A percentile compares a stretch with the other conserved stretches of the same genome.
These are phyloP conservation scores for Zancudomyces culisetae DNA, from an alignment of 371 early-diverging fungal species.

Conservation along the genomic window DNA sequence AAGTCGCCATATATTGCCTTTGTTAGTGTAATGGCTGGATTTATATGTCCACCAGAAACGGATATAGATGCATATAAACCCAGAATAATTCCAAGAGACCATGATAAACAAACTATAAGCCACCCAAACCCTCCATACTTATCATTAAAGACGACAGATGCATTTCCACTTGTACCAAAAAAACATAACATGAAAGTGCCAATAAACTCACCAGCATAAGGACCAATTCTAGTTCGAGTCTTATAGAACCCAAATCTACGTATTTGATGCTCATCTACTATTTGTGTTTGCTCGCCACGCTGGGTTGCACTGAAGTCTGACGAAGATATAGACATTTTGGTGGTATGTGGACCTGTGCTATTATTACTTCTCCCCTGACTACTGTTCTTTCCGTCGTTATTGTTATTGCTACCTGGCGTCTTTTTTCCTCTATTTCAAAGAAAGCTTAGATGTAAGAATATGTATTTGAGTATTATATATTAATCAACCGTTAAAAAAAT, in stretches of 20 bases:
- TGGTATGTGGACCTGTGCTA: no score
- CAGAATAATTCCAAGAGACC: constrained; percentile 34
- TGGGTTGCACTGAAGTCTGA: no score
- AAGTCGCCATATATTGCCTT: constrained; percentile 47
- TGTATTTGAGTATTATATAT: no score
- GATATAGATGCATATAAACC: constrained; percentile 47
- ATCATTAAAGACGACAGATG: constrained; percentile 15
- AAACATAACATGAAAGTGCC: constrained; percentile 53
- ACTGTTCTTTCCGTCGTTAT: no score
- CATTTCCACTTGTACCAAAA: constrained; percentile 42
- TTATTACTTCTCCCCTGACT: no score
- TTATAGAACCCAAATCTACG: not conserved
- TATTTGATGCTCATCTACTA: no score
- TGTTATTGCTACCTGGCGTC: no score
- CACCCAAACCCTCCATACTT: constrained; percentile 4
- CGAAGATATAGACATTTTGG: no score
- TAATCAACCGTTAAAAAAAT: no score
- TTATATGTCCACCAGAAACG: constrained; percentile 62
- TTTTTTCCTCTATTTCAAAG: no score
- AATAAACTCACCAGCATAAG: constrained; percentile 60
- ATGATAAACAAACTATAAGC: constrained; percentile 29
- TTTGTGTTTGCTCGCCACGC: no score
- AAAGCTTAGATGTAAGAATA: no score
- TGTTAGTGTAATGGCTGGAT: constrained; percentile 58
- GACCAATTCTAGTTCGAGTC: constrained; percentile 26